These are phyloP conservation scores for Paramyrothecium sp. DNA, from an alignment of 2,329 filamentous ascomycete genomes.

Conservation along the genomic window DNA sequence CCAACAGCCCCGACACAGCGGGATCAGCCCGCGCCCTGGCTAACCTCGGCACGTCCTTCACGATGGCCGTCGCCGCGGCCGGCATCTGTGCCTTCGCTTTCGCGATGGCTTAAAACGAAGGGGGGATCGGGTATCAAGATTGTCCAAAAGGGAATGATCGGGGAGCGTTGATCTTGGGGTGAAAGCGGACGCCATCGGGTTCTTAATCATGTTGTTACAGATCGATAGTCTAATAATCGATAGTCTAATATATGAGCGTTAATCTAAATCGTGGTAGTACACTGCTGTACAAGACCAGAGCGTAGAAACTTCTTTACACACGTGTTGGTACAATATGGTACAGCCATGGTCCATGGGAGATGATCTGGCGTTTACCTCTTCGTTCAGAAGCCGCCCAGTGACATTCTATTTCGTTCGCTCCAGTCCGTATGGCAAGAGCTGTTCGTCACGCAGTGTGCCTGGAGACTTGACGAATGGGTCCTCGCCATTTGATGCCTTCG, in stretches of 20 bases:
- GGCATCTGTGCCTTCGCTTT: constrained; percentile 20
- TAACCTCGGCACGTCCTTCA: constrained; percentile 4
- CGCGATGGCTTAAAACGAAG: constrained; percentile 16
- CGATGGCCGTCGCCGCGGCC: constrained; percentile 17
- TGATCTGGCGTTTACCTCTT: not conserved
- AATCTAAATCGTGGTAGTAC: not conserved
- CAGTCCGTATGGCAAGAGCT: constrained; percentile 48
- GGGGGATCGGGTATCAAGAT: not conserved
- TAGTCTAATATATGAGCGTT: not conserved
- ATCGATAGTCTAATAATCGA: not conserved
- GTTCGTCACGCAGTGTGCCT: constrained; percentile 59
- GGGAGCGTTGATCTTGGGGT: not conserved
- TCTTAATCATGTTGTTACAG: not conserved
- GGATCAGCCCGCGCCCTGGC: constrained; percentile 14
- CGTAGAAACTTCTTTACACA: not conserved
- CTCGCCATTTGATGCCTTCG: constrained; percentile 87
- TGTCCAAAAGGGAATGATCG: not conserved
- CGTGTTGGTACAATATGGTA: not conserved
- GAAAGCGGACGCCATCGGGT: not conserved
- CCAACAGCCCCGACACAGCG: constrained; percentile 3
- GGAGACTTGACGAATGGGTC: constrained; percentile 83
- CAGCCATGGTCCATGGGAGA: not conserved
- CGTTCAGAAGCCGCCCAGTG: not conserved
- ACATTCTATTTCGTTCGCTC: constrained; percentile 8
- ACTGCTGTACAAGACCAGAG: not conserved